Conservation (phyloP, 148 eudicot species). For the Fagopyrum tataricum region DNA sequence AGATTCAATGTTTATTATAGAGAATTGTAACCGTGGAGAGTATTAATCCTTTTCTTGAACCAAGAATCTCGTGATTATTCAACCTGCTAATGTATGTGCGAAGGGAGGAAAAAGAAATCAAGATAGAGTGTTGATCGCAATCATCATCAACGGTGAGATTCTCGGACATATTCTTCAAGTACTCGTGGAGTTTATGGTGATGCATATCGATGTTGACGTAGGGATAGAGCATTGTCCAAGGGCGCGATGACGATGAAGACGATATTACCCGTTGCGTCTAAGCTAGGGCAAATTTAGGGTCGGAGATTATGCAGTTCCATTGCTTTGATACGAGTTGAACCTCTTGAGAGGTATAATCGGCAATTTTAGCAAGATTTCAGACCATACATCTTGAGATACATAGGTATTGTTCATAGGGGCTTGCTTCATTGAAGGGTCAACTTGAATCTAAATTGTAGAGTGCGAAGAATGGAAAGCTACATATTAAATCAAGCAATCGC, state of each 20-base stretch:
- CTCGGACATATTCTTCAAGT: background rate
- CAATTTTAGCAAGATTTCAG: background rate
- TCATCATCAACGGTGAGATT: background rate
- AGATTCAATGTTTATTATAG: too few relatives aligned
- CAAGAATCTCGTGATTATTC: background rate
- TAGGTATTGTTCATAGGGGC: too few relatives aligned
- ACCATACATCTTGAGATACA: background rate
- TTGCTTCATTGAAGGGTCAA: too few relatives aligned
- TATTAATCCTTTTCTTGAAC: too few relatives aligned
- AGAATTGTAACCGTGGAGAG: too few relatives aligned
- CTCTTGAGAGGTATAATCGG: background rate
- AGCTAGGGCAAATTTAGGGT: background rate
- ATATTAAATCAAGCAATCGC: too few relatives aligned
- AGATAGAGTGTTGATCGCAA: background rate
- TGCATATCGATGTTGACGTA: background rate
- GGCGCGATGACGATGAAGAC: background rate
- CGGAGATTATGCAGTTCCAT: background rate
- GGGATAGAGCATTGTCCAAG: background rate
- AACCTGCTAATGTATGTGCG: background rate
- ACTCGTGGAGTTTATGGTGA: background rate
- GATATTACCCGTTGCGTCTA: background rate
- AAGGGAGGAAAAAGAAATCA: background rate
- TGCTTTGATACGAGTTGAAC: background rate
- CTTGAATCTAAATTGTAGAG: too few relatives aligned
- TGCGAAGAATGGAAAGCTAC: too few relatives aligned